Conservation (phyloP, 1,284 basidiomycete species). For the Ustilago hordei region DNA sequence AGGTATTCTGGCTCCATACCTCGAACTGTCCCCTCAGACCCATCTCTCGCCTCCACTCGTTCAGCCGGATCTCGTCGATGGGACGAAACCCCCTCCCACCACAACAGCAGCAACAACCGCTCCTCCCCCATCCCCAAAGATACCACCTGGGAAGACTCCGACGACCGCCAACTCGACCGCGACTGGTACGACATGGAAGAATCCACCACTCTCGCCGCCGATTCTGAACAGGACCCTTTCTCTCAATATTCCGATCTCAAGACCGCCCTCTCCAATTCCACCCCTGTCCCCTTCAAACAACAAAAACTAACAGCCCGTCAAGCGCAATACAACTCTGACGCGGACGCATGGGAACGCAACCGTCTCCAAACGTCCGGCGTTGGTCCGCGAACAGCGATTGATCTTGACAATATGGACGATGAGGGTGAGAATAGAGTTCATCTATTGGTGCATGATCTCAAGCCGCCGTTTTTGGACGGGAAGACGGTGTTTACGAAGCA, state of each 20-base stretch:
- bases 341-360: constrained; percentile 98
- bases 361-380: constrained; percentile 96
- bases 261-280: constrained; percentile 13
- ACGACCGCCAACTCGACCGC: constrained; percentile 55
- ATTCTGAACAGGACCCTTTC: constrained; percentile 91
- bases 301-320: constrained; percentile 68
- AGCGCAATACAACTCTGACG: constrained; percentile 81
- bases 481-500: constrained; percentile 96
- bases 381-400: constrained; percentile 81
- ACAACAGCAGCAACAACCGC: constrained; percentile 15
- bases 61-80: constrained; percentile 43
- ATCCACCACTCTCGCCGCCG: constrained; percentile 73
- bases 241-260: constrained; percentile 84
- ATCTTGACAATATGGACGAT: constrained; percentile 80
- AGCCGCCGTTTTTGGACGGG: constrained; percentile 97
- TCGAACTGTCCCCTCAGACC: constrained; percentile 9
- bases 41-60: constrained; percentile 17
- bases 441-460: constrained; percentile 95
- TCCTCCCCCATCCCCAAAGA: constrained; percentile 54
- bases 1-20: not conserved
- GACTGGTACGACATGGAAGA: constrained; percentile 68
- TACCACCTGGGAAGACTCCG: constrained; percentile 54
- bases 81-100: constrained; percentile 48
- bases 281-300: constrained; percentile 41
- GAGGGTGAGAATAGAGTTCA: constrained; percentile 97